Percentiles rank a stretch among this genome's conserved stretches.
phyloP scores from a whole-genome alignment of 2,329 filamentous ascomycete species.

The Onygenales sp. region DNA sequence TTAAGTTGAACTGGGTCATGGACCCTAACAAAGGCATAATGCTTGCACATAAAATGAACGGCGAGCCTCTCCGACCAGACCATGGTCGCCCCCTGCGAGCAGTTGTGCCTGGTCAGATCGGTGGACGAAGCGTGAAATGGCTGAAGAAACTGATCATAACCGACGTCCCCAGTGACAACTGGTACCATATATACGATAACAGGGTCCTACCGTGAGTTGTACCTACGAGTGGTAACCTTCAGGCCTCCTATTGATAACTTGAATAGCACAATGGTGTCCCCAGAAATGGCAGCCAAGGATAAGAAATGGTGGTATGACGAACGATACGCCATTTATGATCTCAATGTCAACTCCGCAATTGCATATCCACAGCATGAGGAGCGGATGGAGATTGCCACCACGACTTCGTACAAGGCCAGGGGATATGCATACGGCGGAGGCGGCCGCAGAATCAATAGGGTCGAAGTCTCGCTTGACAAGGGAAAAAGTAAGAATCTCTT shows the following conservation, averaged over 20 bases:
- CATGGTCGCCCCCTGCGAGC: slow-evolving; percentile 77
- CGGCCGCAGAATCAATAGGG: slow-evolving; percentile 69
- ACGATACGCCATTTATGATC: slow-evolving; percentile 83
- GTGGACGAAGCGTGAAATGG: slow-evolving; percentile 90
- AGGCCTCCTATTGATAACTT: slow-evolving; percentile 3
- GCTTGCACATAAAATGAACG: slow-evolving; percentile 87
- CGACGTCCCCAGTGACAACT: slow-evolving; percentile 72
- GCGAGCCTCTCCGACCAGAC: slow-evolving; percentile 67
- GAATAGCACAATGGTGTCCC: slow-evolving; percentile 62
- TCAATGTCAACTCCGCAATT: slow-evolving; percentile 77
- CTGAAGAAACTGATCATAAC: slow-evolving; percentile 72
- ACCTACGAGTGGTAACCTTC: background rate
- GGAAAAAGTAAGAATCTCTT: slow-evolving; percentile 46
- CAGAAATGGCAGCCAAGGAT: slow-evolving; percentile 66
- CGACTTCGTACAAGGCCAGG: slow-evolving; percentile 52
- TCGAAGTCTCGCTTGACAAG: slow-evolving; percentile 75
- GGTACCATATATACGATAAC: slow-evolving; percentile 95
- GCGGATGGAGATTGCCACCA: slow-evolving; percentile 42
- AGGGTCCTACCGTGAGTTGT: slow-evolving; percentile 59
- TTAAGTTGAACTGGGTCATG: slow-evolving; percentile 82
- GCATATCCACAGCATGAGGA: slow-evolving; percentile 75
- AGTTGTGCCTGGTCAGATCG: slow-evolving; percentile 84
- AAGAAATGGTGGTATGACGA: slow-evolving; percentile 79
- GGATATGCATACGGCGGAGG: slow-evolving; percentile 88
- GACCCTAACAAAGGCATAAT: slow-evolving; percentile 76